Evolutionary conservation across 805 yeast genomes (phyloP).

Genomic region (Saccharomyces mikatae): DNA sequence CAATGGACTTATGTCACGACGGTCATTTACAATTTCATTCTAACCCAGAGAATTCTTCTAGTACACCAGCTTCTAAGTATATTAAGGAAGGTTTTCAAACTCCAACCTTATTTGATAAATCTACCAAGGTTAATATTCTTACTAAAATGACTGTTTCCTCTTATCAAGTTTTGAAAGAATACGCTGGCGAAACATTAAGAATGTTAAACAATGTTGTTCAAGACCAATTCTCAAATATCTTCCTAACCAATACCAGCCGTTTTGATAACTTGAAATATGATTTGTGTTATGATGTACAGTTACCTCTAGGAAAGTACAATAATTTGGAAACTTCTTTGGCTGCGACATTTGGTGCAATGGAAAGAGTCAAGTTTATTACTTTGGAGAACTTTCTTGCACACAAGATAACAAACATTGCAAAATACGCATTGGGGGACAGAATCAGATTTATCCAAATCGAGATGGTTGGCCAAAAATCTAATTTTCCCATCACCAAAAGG

Average conservation of each 20-base stretch:
- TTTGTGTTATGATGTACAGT: conserved; percentile 39
- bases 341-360: conserved; percentile 54
- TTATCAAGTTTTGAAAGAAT: conserved; percentile 50
- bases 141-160: conserved; percentile 73
- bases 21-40: conserved; percentile 68
- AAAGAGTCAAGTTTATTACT: conserved; percentile 62
- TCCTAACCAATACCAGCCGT: conserved; percentile 51
- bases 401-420: conserved; percentile 51
- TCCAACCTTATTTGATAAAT: conserved; percentile 71
- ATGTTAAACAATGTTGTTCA: conserved; percentile 70
- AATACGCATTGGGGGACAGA: conserved; percentile 48
- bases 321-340: conserved; percentile 25
- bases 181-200: conserved; percentile 59
- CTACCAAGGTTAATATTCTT: conserved; percentile 66
- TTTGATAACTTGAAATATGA: conserved; percentile 58
- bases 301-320: conserved; percentile 34
- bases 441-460: conserved; percentile 31
- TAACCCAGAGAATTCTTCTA: conserved; percentile 13
- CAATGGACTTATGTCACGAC: conserved; percentile 54
- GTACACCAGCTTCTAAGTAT: conserved; percentile 27
- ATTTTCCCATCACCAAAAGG: conserved; percentile 39
- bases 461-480: conserved; percentile 23
- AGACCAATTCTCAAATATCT: conserved; percentile 75
- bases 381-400: conserved; percentile 58
- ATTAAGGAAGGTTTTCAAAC: conserved; percentile 55